These are phyloP conservation scores for Lanmaoa rubissima DNA, from an alignment of 768 basidiomycete genomes.

Conservation along the genomic window DNA sequence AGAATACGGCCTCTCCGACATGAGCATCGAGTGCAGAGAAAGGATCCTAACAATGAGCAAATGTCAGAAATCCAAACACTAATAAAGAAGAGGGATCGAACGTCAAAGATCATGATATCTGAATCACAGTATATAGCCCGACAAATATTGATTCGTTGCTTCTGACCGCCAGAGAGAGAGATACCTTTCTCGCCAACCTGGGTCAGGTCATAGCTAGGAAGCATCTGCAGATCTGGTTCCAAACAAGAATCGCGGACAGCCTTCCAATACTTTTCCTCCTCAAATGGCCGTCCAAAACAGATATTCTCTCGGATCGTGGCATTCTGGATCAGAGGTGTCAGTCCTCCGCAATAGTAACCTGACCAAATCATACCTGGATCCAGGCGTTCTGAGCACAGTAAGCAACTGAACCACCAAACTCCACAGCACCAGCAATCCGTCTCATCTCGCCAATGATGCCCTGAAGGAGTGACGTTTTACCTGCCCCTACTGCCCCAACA, in stretches of 20 bases:
- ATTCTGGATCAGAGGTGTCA: conserved; percentile 42
- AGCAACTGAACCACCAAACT: conserved; percentile 72
- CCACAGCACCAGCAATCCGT: conserved; percentile 58
- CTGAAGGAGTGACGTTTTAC: conserved; percentile 64
- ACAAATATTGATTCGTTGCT: conserved; percentile 81
- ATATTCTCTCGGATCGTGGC: conserved; percentile 88
- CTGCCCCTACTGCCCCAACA: conserved; percentile 66
- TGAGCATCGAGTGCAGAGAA: conserved; percentile 91
- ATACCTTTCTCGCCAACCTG: conserved; percentile 89
- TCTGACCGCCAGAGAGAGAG: conserved; percentile 80
- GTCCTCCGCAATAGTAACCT: not conserved
- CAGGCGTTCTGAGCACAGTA: conserved; percentile 89
- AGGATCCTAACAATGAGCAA: conserved; percentile 52
- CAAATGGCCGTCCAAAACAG: conserved; percentile 81
- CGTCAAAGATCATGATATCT: conserved; percentile 84
- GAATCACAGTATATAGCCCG: conserved; percentile 84
- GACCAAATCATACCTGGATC: conserved; percentile 61
- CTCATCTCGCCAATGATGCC: conserved; percentile 85
- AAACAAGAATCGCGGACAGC: conserved; percentile 77
- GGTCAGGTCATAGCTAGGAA: conserved; percentile 75
- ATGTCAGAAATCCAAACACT: not conserved
- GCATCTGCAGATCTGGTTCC: conserved; percentile 75
- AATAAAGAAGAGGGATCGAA: conserved; percentile 14
- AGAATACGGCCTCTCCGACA: conserved; percentile 84
- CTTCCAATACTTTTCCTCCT: conserved; percentile 79